phyloP scores from a whole-genome alignment of 441 rosid species.

The Populus hybrid region DNA sequence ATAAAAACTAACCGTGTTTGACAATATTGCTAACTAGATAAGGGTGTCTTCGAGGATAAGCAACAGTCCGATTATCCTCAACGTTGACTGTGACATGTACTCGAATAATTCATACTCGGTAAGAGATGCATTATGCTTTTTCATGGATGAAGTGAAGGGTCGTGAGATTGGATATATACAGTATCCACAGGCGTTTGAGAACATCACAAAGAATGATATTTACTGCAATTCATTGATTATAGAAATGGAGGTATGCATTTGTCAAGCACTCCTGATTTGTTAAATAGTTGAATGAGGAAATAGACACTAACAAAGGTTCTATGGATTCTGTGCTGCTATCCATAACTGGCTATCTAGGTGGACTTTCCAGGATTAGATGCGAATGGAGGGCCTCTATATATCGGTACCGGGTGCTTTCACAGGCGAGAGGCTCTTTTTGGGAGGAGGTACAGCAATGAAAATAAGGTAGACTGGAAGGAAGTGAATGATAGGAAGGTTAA shows the following conservation, averaged over 20 bases:
- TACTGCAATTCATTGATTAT: conserved; percentile 41
- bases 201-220: conserved; percentile 54
- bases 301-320: neutral
- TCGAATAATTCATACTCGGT: conserved; percentile 50
- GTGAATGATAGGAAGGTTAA: conserved; percentile 7
- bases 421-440: conserved; percentile 69
- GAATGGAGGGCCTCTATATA: conserved; percentile 56
- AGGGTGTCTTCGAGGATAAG: conserved; percentile 65
- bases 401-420: conserved; percentile 83
- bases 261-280: neutral
- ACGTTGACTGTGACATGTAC: conserved; percentile 88
- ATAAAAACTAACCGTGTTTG: neutral
- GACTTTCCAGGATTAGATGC: conserved; percentile 69
- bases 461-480: conserved; percentile 26
- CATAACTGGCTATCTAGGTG: conserved; percentile 34
- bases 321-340: neutral
- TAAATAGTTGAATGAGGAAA: too few species aligned
- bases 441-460: conserved; percentile 25
- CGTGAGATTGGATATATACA: conserved; percentile 62
- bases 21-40: conserved; percentile 28
- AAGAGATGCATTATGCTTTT: conserved; percentile 69
- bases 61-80: conserved; percentile 54
- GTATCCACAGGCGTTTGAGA: conserved; percentile 49
- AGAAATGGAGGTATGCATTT: neutral
- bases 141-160: conserved; percentile 66